Conservation (phyloP, 2,329 filamentous ascomycete genomes). For the Claviceps sp. region DNA sequence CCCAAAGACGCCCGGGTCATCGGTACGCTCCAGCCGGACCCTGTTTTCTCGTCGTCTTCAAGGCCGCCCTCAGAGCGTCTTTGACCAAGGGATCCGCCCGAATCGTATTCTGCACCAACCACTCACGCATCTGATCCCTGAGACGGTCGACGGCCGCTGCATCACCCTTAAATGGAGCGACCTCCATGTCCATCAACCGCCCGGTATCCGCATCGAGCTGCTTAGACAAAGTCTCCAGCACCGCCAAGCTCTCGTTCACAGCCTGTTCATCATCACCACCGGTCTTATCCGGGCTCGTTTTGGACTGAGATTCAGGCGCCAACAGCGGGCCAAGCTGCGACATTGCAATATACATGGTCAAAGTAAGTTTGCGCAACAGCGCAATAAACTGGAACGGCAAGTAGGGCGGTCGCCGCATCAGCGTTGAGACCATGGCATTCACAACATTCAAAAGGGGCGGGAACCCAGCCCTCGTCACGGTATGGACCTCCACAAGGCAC, state of each 20-base stretch:
- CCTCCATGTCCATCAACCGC: constrained; percentile 61
- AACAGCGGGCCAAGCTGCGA: constrained; percentile 65
- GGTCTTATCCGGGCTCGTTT: constrained; percentile 9
- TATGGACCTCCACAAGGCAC: constrained; percentile 42
- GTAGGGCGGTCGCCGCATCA: constrained; percentile 42
- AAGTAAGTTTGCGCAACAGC: constrained; percentile 59
- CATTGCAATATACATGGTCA: constrained; percentile 74
- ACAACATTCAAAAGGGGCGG: constrained; percentile 31
- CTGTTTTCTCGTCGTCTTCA: constrained; percentile 48
- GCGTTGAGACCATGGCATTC: constrained; percentile 29
- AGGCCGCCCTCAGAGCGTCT: constrained; percentile 57
- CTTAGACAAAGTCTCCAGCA: constrained; percentile 47
- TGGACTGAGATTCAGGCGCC: constrained; percentile 23
- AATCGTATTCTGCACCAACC: constrained; percentile 78
- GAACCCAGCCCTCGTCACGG: constrained; percentile 39
- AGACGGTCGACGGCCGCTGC: constrained; percentile 43
- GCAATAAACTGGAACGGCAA: constrained; percentile 76
- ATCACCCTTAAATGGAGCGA: constrained; percentile 71
- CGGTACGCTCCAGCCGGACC: constrained; percentile 47
- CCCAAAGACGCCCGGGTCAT: constrained; percentile 11
- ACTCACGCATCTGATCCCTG: constrained; percentile 64
- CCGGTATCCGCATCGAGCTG: constrained; percentile 55
- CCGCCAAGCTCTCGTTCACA: constrained; percentile 38
- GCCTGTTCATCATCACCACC: constrained; percentile 30
- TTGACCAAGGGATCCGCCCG: constrained; percentile 68